Evolutionary conservation across 2,329 filamentous ascomycete genomes (phyloP), one percentile per base, ranked within the genome.

Genomic region (Alternaria sp.): DNA sequence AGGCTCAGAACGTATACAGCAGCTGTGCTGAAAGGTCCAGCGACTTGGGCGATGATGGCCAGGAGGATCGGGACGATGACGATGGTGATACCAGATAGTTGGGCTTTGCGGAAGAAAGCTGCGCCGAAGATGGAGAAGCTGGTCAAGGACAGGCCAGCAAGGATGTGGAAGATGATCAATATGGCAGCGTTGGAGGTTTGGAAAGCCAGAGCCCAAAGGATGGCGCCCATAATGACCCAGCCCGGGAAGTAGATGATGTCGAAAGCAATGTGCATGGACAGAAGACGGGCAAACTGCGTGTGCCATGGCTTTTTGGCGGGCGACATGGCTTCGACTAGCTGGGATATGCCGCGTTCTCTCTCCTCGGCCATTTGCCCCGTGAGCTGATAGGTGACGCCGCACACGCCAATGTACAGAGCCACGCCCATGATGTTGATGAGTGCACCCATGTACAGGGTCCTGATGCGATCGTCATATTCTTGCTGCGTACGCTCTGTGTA

Each of bases 261-360:
- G 72, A 97, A 96, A 0, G 93, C 88, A 25, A 96, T 77, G 75
- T 97, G 93, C 64, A 93, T 90, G 0, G 93, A 89, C 9, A 94
- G 75, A 13, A 97, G 85, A n/a, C 94, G 87, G 2, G 91, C 90
- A 21, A 89, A 87, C 80, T 95, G 92, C 10, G 91, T 89, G 73
- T 93, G 85, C 92, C 93, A 96, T 46, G 87, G 83, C 52, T 85
- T 85, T 58, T 86, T 85, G 59, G 92, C 92, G 1, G 92, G 91
- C 85, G 96, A 94, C 93, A 97, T 97, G 58, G 93, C 91, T 79
- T 97, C 94, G 46, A 97, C 88, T 26, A 97, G 84, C 66, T 93
- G 92, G 5, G 92, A 92, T 87, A 97, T 96, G 61, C 93, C 94
- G 15, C 89, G 84, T 81, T 97, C 94, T 59, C 94, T 85, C 80